Conservation (phyloP, 805 yeast genomes). For the Cyberlindnera mississippiensis region DNA sequence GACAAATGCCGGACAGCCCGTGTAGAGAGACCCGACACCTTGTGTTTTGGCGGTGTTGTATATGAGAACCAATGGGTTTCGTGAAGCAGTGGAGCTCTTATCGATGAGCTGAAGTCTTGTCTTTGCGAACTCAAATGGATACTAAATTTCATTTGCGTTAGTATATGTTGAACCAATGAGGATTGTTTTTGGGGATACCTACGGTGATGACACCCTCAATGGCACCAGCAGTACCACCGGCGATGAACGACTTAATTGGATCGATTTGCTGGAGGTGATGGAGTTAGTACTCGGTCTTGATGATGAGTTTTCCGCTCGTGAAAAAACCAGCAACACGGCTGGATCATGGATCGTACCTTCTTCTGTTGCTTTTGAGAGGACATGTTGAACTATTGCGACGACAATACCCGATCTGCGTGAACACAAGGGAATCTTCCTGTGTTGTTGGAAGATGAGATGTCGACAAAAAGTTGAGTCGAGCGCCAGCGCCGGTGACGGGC, state of each 20-base stretch:
- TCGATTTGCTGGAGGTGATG: conserved; percentile 41
- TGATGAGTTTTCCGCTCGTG: not conserved
- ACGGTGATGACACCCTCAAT: conserved; percentile 81
- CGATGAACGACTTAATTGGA: conserved; percentile 79
- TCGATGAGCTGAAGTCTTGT: conserved; percentile 83
- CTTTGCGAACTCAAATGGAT: conserved; percentile 96
- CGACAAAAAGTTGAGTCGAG: not conserved
- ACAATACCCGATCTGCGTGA: no score
- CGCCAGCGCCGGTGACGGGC: not conserved
- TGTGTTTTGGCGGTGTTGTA: conserved; percentile 70
- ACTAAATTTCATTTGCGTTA: conserved; percentile 30
- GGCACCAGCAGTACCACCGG: conserved; percentile 97
- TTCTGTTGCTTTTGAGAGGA: conserved; percentile 5
- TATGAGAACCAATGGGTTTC: conserved; percentile 82
- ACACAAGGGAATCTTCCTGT: not conserved
- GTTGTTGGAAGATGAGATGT: not conserved
- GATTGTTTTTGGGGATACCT: not conserved
- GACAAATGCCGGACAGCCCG: conserved; percentile 95
- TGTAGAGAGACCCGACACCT: conserved; percentile 76
- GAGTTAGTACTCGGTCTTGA: not conserved
- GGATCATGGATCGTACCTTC: conserved; percentile 6
- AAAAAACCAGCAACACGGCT: no score
- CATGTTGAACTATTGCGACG: not conserved
- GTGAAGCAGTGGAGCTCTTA: conserved; percentile 57
- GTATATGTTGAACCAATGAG: conserved; percentile 20